A percentile compares a stretch with the other conserved stretches of the same genome.
Evolutionary conservation across 176 grass and related monocot species (phyloP).

Genomic region (Rhynchospora pubera): DNA sequence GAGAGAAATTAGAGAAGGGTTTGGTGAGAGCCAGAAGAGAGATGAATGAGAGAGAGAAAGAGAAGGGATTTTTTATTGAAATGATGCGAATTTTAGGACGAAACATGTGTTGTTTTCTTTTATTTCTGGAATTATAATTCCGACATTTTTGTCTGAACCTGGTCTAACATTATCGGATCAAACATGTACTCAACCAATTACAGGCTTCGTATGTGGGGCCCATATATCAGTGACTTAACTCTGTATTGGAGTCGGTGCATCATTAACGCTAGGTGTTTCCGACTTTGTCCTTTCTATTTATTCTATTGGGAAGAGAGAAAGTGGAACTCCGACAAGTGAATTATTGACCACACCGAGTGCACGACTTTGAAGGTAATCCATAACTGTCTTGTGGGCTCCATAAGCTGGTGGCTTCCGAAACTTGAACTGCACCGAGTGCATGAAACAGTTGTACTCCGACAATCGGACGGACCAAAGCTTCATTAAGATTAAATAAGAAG

Average conservation of each 20-base stretch:
- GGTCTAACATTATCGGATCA: neutral
- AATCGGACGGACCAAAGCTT: neutral
- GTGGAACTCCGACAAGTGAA: neutral
- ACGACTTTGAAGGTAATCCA: neutral
- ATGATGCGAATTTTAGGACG: slow-evolving; percentile 1
- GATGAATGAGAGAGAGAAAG: slow-evolving; percentile 18
- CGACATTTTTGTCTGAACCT: neutral
- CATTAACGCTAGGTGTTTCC: neutral
- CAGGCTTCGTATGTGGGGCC: neutral
- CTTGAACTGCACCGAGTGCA: neutral
- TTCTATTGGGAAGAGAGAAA: neutral
- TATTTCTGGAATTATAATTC: neutral
- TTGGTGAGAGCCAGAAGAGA: slow-evolving; percentile 21
- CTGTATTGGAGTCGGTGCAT: neutral
- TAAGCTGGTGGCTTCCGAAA: neutral
- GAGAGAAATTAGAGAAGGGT: slow-evolving; percentile 15
- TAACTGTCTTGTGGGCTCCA: neutral
- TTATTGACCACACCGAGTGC: neutral
- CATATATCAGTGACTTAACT: neutral
- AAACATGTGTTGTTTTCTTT: slow-evolving; percentile 17
- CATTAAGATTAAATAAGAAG: neutral
- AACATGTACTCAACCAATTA: neutral
- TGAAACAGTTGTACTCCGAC: neutral
- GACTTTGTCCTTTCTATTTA: neutral
- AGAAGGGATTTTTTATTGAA: neutral